Evolutionary conservation across 441 rosid genomes (phyloP).

Genomic region (Bocquillonia castaneifolia): DNA sequence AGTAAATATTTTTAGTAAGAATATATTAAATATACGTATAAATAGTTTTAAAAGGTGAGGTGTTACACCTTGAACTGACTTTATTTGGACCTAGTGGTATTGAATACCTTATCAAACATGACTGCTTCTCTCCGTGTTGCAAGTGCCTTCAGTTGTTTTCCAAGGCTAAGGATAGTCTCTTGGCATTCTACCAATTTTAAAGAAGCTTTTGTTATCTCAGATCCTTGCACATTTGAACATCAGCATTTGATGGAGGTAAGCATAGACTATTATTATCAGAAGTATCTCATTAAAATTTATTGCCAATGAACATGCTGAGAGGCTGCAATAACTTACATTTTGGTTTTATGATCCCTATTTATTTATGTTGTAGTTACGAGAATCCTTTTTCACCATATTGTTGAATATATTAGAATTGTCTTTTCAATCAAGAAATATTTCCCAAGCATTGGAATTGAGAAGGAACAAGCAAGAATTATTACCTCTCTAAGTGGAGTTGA

Average conservation of each 20-base stretch:
- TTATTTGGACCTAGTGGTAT: conserved; percentile 21
- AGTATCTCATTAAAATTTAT: conserved; percentile 35
- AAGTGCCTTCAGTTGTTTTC: conserved; percentile 71
- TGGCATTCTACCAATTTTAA: conserved; percentile 89
- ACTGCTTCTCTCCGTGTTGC: conserved; percentile 66
- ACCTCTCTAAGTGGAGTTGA: conserved; percentile 92
- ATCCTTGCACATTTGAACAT: conserved; percentile 41
- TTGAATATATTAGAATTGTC: conserved; percentile 16
- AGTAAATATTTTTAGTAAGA: too few relatives aligned
- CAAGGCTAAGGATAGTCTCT: conserved; percentile 80
- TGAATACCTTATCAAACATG: conserved; percentile 38
- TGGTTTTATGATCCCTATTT: conserved; percentile 44
- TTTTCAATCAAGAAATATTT: background rate
- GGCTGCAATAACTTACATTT: conserved; percentile 29
- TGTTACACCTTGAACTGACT: too few relatives aligned
- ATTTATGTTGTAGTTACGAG: conserved; percentile 41
- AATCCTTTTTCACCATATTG: conserved; percentile 53
- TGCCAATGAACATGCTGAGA: conserved; percentile 13
- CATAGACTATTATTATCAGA: background rate
- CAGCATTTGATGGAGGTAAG: background rate
- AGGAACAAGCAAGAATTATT: conserved; percentile 12
- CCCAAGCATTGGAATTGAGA: background rate
- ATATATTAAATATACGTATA: too few relatives aligned
- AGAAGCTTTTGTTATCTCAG: conserved; percentile 75
- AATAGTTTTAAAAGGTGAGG: too few relatives aligned